A percentile compares a stretch with the other conserved stretches of the same genome.
Evolutionary conservation across 306 rosid species (phyloP).

Genomic region (Cajanus cajan): DNA sequence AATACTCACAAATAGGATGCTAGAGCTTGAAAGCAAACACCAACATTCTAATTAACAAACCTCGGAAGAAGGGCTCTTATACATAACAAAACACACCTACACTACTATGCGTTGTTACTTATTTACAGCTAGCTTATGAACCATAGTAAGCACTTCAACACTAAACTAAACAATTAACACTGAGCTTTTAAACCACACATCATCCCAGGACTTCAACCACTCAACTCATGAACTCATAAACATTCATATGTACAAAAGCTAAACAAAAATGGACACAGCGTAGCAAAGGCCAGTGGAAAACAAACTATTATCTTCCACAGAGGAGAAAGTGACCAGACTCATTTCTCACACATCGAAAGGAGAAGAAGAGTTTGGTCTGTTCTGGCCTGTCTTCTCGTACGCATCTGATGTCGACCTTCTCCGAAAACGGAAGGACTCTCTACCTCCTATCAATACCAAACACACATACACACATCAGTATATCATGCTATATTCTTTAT

Average conservation of each 20-base stretch:
- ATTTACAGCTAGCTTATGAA: slow-evolving; percentile 15
- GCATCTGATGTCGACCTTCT: slow-evolving; percentile 83
- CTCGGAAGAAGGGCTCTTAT: not conserved
- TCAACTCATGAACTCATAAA: not conserved
- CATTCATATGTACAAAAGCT: not conserved
- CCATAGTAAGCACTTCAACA: not conserved
- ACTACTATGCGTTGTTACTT: not conserved
- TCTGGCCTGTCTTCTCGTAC: slow-evolving; percentile 53
- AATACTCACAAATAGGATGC: not conserved
- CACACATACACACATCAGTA: not conserved
- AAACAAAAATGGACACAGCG: slow-evolving; percentile 1
- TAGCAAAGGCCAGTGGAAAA: not conserved
- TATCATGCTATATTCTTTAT: not conserved
- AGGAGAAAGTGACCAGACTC: not conserved
- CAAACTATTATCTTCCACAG: not conserved
- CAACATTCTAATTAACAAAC: too few species aligned
- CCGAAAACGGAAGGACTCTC: slow-evolving; percentile 75
- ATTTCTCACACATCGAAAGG: slow-evolving; percentile 80
- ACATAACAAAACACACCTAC: not conserved
- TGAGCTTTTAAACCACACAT: not conserved
- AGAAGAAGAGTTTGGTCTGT: slow-evolving; percentile 67
- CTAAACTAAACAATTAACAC: not conserved
- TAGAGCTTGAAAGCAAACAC: not conserved
- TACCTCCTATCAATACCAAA: slow-evolving; percentile 44
- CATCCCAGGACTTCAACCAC: not conserved